Evolutionary conservation across 257 asterid genomes (phyloP).

Genomic region (Solanum etuberosum): DNA sequence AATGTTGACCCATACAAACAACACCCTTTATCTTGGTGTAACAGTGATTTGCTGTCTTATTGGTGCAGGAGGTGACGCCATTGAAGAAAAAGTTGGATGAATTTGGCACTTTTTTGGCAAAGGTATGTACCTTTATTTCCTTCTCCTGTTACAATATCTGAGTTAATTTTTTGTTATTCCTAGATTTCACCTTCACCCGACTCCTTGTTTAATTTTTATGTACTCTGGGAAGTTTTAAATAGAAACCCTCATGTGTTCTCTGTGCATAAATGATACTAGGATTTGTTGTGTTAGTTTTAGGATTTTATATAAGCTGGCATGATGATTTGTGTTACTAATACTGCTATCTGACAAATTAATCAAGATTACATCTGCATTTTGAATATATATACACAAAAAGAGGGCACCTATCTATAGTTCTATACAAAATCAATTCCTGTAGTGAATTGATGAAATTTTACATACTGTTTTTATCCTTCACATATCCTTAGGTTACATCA

Average conservation of each 20-base stretch:
- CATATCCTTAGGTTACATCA: neutral
- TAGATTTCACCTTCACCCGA: neutral
- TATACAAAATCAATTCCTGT: too few relatives aligned
- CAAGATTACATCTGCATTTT: neutral
- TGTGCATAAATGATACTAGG: neutral
- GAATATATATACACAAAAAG: too few relatives aligned
- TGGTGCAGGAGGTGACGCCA: constrained; percentile 86
- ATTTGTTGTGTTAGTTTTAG: neutral
- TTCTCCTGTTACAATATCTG: neutral
- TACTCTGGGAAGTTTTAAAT: neutral
- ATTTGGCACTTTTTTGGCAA: constrained; percentile 90
- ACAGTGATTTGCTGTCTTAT: neutral
- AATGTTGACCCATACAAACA: neutral
- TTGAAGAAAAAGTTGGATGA: constrained; percentile 96
- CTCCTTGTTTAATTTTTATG: neutral
- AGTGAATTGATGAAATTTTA: too few relatives aligned
- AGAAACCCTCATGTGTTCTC: neutral
- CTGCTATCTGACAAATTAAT: neutral
- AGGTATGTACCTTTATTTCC: constrained; percentile 38
- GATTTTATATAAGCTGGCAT: neutral
- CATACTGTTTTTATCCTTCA: too few relatives aligned
- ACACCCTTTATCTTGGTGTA: neutral
- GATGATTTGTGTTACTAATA: neutral
- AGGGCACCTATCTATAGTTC: too few relatives aligned
- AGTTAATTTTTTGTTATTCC: neutral